Base-by-base conservation (phyloP, 2,329 filamentous ascomycete genomes). In the Harringtonia lauricola region DNA sequence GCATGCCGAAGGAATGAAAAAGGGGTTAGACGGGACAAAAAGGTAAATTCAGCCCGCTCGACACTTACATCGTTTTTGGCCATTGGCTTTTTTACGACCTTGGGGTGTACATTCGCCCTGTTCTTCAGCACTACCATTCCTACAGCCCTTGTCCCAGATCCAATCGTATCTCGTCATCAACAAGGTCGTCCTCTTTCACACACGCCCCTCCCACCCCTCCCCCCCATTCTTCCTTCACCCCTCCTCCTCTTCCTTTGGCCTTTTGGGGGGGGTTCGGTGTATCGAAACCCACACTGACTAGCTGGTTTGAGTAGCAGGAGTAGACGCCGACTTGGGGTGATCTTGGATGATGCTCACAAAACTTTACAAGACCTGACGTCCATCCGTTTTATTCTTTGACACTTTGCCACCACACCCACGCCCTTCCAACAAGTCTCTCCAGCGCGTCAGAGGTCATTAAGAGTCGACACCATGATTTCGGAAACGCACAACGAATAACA, bases 91-190 rank as follows among this genome's bases (percentile, higher is more conserved):
- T 26, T 26, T 6, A 26, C 24, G 24, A 26, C 7, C 24, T 10
- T 6, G 24, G 24, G 10, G 10, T 10, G 10, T 39, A 33, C 3
- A 26, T 36, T 19, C 19, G 21, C 28, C 13, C 15, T 35, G 15
- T 36, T 26, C 12, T 37, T 30, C 21, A 33, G 4, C 29, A 40
- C 26, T 37, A 44, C 39, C 24, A 26, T 26, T 10, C 24, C 24
- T 26, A 26, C 24, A 26, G 24, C 24, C 40, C 40, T 31, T 36
- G 40, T 30, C 34, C 17, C 22, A 18, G 30, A 28, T 19, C 29
- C 21, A 36, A 45, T 14, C 35, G 18, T 19, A 46, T 46, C 44
- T 43, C 40, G 40, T 46, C 44, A 46, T 37, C 26, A 3, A 29
- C 19, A 22, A 36, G 36, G 35, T 42, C 21, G n/a, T n/a, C n/a